Evolutionary conservation across 495 filamentous ascomycete species (phyloP), one percentile per base, ranked within the genome.

Genomic region (Hypoxylon trugodes): DNA sequence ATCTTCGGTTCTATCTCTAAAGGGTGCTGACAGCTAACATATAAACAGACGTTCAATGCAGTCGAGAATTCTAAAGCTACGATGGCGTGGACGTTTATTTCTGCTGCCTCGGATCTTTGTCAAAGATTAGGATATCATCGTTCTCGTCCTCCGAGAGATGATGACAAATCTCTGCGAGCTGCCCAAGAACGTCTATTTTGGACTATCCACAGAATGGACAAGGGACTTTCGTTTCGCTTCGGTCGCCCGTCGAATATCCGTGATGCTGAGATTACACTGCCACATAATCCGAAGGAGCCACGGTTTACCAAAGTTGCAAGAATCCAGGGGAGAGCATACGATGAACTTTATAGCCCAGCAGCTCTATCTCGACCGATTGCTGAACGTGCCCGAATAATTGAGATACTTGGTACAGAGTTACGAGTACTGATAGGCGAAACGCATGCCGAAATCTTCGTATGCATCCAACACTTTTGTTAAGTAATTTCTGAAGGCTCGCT

Each of bases 131-230:
- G 47, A 10, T 50, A 50, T 15, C 47, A 50, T 25, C 47, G 47
- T 8, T 9, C 25, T 15, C 36, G 36, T 16, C 32, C 47, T 33
- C 4, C 32, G 15, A 50, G 19, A 36, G 32, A 22, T 24, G n/a
- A 18, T 16, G 47, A 50, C 18, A 30, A 22, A 12, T 36, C 47
- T n/a, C 5, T 37, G 10, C 30, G n/a, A 15, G 19, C 18, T 37
- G 32, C 47, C n/a, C 47, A 37, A n/a, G 47, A 50, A 50, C 47
- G 47, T 37, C 32, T 50, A 15, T 50, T 50, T 36, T 50, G 47
- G 47, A 13, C 10, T 4, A 12, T 50, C 25, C 16, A 50, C 26
- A 50, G 16, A 36, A 16, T 37, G 12, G 47, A 50, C 9, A 37
- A 35, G 26, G 21, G 47, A 1, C 47, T 36, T 50, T 50, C 47